Evolutionary conservation across 108 stramenopile species (phyloP), one percentile per base, ranked within the genome.

Genomic region (Stephanodiscus minutulus): DNA sequence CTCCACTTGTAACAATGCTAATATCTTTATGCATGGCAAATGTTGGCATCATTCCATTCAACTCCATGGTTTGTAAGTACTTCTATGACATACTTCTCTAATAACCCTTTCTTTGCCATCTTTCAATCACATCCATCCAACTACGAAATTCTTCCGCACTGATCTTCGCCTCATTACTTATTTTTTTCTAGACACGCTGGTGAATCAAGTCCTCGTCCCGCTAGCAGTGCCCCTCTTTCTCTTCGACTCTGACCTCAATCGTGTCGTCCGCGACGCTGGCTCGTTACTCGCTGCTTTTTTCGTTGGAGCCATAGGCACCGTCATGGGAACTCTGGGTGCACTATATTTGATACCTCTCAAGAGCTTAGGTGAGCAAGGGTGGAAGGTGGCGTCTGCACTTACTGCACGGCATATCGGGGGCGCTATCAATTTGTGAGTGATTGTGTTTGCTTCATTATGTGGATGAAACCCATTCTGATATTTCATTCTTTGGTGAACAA

Each of bases 361-460:
- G 33, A 68, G 67, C 7, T 44, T 95, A 15, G 90, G 86, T 20
- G 86, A 84, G 44, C 68, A 80, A 13, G 92, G 91, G 28, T 93
- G 91, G 92, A 83, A 78, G 66, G 86, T 97, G 2, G 96, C 96
- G 5, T 83, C 87, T 25, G 96, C 96, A 7, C 68, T 97, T 36
- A 88, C 89, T 9, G 88, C 93, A 11, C 69, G 96, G 36, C 96
- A 97, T 74, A 97, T 97, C 82, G 96, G 96, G n/a, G 96, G 96
- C 9, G 96, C 96, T 20, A 94, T 97, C 54, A 96, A 97, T 83
- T 97, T 94, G 70, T 72, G 58, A 72, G 70, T 61, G 46, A 31
- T 49, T 0, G 13, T 48, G 18, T 64, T 55, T 20, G 29, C 33
- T 35, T 68, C 56, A 18, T n/a, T 13, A 36, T 2, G 41, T 5